These are phyloP conservation scores for Croton setiger DNA, from an alignment of 441 rosid species.

Conservation along the genomic window DNA sequence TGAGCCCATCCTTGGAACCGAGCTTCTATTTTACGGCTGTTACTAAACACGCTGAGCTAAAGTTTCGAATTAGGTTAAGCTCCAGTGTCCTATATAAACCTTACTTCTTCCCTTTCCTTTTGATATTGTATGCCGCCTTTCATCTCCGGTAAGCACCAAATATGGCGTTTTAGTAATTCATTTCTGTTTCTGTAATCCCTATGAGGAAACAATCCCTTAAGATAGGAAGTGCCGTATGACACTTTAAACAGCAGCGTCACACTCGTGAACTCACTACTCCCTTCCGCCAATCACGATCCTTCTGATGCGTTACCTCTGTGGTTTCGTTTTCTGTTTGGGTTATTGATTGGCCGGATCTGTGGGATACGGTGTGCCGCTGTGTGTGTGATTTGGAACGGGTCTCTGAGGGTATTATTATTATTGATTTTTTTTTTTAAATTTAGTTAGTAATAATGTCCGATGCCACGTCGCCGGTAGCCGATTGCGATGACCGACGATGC, in stretches of 20 bases:
- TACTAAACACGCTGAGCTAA: too few relatives aligned
- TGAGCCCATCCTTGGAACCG: too few relatives aligned
- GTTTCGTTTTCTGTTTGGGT: conserved; percentile 22
- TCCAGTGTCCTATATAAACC: background rate
- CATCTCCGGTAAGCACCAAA: background rate
- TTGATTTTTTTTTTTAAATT: background rate
- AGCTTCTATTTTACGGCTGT: too few relatives aligned
- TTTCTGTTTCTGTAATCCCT: conserved; percentile 18
- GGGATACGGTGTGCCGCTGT: conserved; percentile 27
- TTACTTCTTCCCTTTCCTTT: background rate
- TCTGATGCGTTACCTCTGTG: conserved; percentile 21
- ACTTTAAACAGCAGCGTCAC: conserved; percentile 39
- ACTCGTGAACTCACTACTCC: conserved; percentile 13
- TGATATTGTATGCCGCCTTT: background rate
- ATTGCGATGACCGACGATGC: conserved; percentile 61
- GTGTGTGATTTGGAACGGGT: conserved; percentile 73
- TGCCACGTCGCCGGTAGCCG: conserved; percentile 76
- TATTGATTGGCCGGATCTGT: conserved; percentile 28
- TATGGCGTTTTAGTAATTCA: too few relatives aligned
- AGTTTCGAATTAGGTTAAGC: background rate
- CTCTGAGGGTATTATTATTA: conserved; percentile 42
- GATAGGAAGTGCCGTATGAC: conserved; percentile 94
- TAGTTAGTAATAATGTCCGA: conserved; percentile 24
- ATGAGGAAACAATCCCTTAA: conserved; percentile 59
- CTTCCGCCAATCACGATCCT: conserved; percentile 24